Conservation (phyloP, 345 rosid species). For the Ailanthus altissimus region DNA sequence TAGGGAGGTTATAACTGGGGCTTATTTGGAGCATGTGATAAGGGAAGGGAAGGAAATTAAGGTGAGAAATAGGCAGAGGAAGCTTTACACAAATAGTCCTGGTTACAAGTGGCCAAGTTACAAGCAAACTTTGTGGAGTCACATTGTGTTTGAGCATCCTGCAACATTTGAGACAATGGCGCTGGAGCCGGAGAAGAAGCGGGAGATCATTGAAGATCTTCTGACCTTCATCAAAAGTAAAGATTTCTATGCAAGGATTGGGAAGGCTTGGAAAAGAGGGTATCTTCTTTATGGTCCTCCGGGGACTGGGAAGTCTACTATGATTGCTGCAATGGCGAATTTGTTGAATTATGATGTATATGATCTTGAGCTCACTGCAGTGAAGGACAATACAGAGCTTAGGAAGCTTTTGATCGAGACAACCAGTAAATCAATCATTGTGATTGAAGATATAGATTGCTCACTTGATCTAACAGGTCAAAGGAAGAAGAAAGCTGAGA, state of each 20-base stretch:
- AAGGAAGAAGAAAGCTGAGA: slow-evolving; percentile 42
- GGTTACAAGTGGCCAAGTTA: slow-evolving; percentile 48
- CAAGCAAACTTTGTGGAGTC: slow-evolving; percentile 61
- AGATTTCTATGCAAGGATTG: slow-evolving; percentile 57
- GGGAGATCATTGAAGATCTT: slow-evolving; percentile 56
- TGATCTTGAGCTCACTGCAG: slow-evolving; percentile 40
- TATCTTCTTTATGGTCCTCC: slow-evolving; percentile 56
- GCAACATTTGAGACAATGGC: slow-evolving; percentile 60
- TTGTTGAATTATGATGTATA: slow-evolving; percentile 38
- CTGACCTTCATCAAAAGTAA: slow-evolving; percentile 51
- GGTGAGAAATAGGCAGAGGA: slow-evolving; percentile 54
- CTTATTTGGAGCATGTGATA: slow-evolving; percentile 50
- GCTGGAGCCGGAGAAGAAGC: slow-evolving; percentile 53
- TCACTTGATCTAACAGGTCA: slow-evolving; percentile 61
- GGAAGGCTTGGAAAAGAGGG: slow-evolving; percentile 61
- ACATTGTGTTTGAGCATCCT: slow-evolving; percentile 59
- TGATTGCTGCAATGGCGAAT: slow-evolving; percentile 44
- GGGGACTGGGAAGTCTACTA: slow-evolving; percentile 39
- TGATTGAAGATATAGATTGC: slow-evolving; percentile 57
- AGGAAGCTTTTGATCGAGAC: slow-evolving; percentile 43
- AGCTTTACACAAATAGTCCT: slow-evolving; percentile 62
- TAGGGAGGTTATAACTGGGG: slow-evolving; percentile 47
- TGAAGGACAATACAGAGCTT: slow-evolving; percentile 39
- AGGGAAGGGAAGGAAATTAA: slow-evolving; percentile 55
- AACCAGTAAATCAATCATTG: slow-evolving; percentile 51